These are phyloP conservation scores for Barnettozyma vustinii DNA, from an alignment of 805 yeast genomes.

Conservation along the genomic window DNA sequence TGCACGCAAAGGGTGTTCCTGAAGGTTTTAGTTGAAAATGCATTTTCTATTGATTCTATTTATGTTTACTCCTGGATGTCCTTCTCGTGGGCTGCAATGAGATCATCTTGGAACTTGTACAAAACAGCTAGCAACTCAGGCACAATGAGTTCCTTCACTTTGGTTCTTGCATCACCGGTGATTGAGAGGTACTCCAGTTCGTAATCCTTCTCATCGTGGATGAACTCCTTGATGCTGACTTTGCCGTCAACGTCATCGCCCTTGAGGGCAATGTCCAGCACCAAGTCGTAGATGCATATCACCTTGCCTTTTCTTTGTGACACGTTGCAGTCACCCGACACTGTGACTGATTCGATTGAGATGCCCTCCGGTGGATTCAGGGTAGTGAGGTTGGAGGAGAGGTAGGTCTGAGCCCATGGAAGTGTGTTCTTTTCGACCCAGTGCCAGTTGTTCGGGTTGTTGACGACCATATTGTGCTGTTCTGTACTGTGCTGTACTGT, in stretches of 20 bases:
- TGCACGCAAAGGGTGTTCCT: conserved; percentile 84
- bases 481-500: not conserved
- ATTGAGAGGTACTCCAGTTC: conserved; percentile 48
- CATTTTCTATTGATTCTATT: not conserved
- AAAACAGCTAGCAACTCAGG: conserved; percentile 48
- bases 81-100: conserved; percentile 55
- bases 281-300: conserved; percentile 67
- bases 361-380: conserved; percentile 22
- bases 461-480: conserved; percentile 50
- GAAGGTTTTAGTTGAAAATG: conserved; percentile 54
- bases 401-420: conserved; percentile 55
- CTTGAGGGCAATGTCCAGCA: conserved; percentile 41
- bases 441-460: conserved; percentile 74
- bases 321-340: conserved; percentile 75
- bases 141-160: conserved; percentile 42
- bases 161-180: conserved; percentile 28
- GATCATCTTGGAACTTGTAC: conserved; percentile 54
- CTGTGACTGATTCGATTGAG: conserved; percentile 33
- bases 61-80: conserved; percentile 47
- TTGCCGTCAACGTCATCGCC: conserved; percentile 39
- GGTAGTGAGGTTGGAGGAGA: conserved; percentile 33
- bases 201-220: conserved; percentile 71
- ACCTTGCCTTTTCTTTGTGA: conserved; percentile 81
- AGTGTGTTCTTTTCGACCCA: conserved; percentile 68
- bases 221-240: conserved; percentile 56